Base-by-base conservation (phyloP, 768 basidiomycete genomes). In the Mycena metata region DNA sequence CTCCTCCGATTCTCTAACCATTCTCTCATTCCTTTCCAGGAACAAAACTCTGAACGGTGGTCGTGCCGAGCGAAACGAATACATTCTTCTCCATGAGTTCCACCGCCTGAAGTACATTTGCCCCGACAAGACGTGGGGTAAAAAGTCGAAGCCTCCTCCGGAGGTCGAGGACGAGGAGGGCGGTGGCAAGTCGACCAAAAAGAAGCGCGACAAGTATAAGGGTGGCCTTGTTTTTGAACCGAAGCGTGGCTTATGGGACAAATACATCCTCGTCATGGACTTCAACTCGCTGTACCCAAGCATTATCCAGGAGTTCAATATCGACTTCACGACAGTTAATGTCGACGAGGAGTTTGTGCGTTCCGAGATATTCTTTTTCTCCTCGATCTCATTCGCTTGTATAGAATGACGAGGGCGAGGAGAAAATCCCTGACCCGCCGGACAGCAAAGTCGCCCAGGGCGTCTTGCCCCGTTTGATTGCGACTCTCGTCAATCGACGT, bases 291-390 rank as follows among this genome's bases (percentile, higher is more conserved):
- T 99, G 63, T 99, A 99, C 77, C 98, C 98, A 8, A 96, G 94
- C 78, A 99, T 99, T 83, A 99, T 99, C 54, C 98, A 99, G 76
- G 98, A 99, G 83, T 99, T 94, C 77, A 99, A 99, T 78, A 99
- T 99, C 72, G 98, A 99, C 80, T 99, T 99, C 75, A 99, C 98
- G 12, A 99, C 98, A 0, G 91, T 99, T 21, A 93, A 95, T 50
- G 87, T 88, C 61, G 83, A 86, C 10, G 89, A 89, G 26, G 88
- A 88, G 83, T 83, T 60, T 10, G 79, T 75, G 64, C 16, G 35
- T 47, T 52, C 17, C 30, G 24, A 19, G 16, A 52, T 16, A 36
- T 26, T 16, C 24, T 23, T n/a, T 9, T 45, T 35, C 45, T 46
- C 39, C 24, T 23, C 35, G 39, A 26, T 69, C 67, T 56, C 39